These are phyloP conservation scores for Hyphopichia homilentoma DNA, from an alignment of 805 yeast genomes.

Conservation along the genomic window DNA sequence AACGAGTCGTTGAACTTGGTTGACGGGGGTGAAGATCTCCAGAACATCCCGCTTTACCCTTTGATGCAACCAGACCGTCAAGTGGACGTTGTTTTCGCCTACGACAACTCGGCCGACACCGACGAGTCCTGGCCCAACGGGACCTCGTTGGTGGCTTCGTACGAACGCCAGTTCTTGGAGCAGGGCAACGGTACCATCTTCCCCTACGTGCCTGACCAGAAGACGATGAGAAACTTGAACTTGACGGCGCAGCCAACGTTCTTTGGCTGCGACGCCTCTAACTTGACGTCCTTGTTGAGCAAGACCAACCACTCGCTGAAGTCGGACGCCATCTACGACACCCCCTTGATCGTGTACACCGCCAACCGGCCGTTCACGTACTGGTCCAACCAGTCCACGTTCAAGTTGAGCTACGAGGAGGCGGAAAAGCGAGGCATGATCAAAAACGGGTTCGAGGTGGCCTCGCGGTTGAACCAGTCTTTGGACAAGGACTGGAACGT, in stretches of 20 bases:
- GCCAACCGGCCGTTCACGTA: conserved; percentile 70
- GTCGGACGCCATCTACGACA: conserved; percentile 32
- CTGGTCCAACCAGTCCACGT: conserved; percentile 70
- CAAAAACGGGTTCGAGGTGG: conserved; percentile 69
- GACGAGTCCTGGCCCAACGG: conserved; percentile 37
- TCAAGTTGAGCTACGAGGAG: conserved; percentile 57
- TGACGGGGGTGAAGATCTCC: conserved; percentile 42
- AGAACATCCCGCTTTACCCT: conserved; percentile 37
- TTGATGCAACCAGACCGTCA: conserved; percentile 29
- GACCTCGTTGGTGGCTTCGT: conserved; percentile 27
- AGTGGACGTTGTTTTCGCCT: conserved; percentile 36
- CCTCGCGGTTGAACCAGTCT: conserved; percentile 63
- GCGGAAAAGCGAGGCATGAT: conserved; percentile 58
- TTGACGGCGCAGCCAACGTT: conserved; percentile 70
- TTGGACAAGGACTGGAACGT: conserved; percentile 64
- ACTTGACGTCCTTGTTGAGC: conserved; percentile 48
- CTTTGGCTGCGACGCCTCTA: conserved; percentile 75
- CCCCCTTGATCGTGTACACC: conserved; percentile 74
- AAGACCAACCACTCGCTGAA: conserved; percentile 6
- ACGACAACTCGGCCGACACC: conserved; percentile 35
- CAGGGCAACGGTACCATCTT: conserved; percentile 60
- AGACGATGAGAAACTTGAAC: conserved; percentile 56
- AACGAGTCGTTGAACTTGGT: conserved; percentile 26
- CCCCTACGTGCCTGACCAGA: conserved; percentile 75
- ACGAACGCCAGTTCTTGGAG: conserved; percentile 28